Evolutionary conservation across 768 basidiomycete species (phyloP), one percentile per base, ranked within the genome.

Genomic region (Mycena capillaripes): DNA sequence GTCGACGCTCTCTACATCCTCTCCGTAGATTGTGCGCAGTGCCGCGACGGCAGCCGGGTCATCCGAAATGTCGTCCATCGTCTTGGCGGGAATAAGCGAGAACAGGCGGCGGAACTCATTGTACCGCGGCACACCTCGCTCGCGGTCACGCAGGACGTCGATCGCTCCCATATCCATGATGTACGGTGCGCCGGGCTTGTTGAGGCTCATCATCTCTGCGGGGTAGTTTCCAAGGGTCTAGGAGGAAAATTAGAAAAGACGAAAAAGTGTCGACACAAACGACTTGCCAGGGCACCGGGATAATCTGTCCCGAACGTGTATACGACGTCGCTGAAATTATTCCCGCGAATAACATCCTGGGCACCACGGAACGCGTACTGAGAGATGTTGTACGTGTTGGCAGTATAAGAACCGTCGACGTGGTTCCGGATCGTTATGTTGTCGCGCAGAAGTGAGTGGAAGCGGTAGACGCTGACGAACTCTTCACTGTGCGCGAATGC

Each of bases 401-500:
- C 59, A 2, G 72, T 74, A 25, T 57, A 11, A 21, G 19, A 12
- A 21, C 64, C 59, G 21, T 66, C 58, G 46, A 52, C 50, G 32
- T 70, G 72, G 64, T n/a, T 65, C 4, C 72, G 72, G 57, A 73
- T 69, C 19, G 72, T 73, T 50, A 73, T 69, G 36, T 59, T 73
- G 44, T 73, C 72, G 16, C 56, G 56, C 12, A 73, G 50, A 4
- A 73, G 63, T 2, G 72, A 69, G 58, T 73, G 72, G 68, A 73
- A 69, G 16, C 72, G 61, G 29, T 73, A 73, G 23, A 73, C 57
- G 62, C 56, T 66, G 27, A 73, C 68, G 52, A 73, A 73, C 48
- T 73, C 72, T 29, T 73, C 72, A 32, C 67, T 69, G 29, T 73
- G 72, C 30, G 72, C 67, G 52, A 73, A 73, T n/a, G 62, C n/a